These are phyloP conservation scores for Hypoxylon sp. DNA, from an alignment of 2,329 filamentous ascomycete species.

Conservation along the genomic window DNA sequence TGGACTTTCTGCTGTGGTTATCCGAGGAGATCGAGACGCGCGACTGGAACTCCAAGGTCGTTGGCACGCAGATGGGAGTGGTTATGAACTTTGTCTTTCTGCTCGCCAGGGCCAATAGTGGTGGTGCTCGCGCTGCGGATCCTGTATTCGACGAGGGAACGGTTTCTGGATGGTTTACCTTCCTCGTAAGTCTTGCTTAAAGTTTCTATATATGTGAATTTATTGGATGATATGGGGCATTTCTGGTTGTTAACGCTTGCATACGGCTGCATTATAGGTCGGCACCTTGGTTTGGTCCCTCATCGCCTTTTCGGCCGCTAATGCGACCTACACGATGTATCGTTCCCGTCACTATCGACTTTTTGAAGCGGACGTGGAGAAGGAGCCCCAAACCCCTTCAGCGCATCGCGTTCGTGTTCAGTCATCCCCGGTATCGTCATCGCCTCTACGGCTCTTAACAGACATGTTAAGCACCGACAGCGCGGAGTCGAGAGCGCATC, in stretches of 20 bases:
- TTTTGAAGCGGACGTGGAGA: constrained; percentile 88
- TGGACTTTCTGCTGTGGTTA: constrained; percentile 90
- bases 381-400: constrained; percentile 81
- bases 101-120: constrained; percentile 83
- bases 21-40: constrained; percentile 93
- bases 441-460: constrained; percentile 81
- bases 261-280: constrained; percentile 62
- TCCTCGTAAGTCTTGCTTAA: constrained; percentile 60
- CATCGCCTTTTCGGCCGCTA: constrained; percentile 74
- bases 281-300: constrained; percentile 79
- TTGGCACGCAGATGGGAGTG: constrained; percentile 81
- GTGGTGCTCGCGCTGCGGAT: constrained; percentile 69
- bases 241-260: constrained; percentile 33
- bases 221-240: constrained; percentile 30
- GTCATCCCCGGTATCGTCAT: constrained; percentile 81
- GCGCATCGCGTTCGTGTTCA: constrained; percentile 90
- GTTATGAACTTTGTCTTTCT: constrained; percentile 84
- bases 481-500: constrained; percentile 86
- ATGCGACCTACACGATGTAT: constrained; percentile 85
- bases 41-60: constrained; percentile 87
- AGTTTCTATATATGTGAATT: constrained; percentile 9
- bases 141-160: constrained; percentile 86
- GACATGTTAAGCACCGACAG: constrained; percentile 75
- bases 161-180: constrained; percentile 74
- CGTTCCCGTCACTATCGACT: constrained; percentile 89